Base-by-base conservation (phyloP, 805 yeast genomes). In the Yamadazyma nakazawae region DNA sequence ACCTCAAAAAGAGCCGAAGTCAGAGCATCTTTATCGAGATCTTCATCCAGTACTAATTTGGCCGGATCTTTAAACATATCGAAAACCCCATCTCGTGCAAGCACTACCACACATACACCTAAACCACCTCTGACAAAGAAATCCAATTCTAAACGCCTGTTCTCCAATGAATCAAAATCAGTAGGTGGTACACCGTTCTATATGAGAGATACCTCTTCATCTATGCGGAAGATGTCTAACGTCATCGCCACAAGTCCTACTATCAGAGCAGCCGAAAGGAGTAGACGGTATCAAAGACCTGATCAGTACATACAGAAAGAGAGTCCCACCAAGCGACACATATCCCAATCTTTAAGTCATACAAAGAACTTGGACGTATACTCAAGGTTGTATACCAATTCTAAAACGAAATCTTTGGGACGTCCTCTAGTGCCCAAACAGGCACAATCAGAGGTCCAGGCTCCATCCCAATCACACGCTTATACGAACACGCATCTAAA, bases 161-260 rank as follows among this genome's bases (percentile, higher is more conserved):
- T 38, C 21, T 43, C 47, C 14, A 18, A 24, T 16, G 48, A 48
- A 21, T 19, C 47, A 2, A 40, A 36, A 18, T 42, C 48, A 4
- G 46, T 31, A 7, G 51, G 49, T 10, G 41, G 43, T 8, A 48
- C 52, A 6, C 49, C 54, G 2, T 68, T 75, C 6, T 71, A 71
- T 48, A 71, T 71, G 76, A 58, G 60, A 35, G 72, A 66, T 9
- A 71, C 74, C 11, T 66, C 74, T 2, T 70, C 75, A 1, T 54
- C 62, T 16, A 61, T 62, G 47, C 67, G 70, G 46, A 66, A 62
- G 50, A 35, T 42, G 28, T 42, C 48, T 8, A 52, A 44, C 38
- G 52, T 60, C 11, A 28, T 12, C 32, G 11, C 5, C 32, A 28
- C 32, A 13, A 28, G 32, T 9, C 32, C 32, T 13, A 12, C 18